Conservation (phyloP, 2,329 filamentous ascomycete genomes). For the Arthrobotrys iridis region DNA sequence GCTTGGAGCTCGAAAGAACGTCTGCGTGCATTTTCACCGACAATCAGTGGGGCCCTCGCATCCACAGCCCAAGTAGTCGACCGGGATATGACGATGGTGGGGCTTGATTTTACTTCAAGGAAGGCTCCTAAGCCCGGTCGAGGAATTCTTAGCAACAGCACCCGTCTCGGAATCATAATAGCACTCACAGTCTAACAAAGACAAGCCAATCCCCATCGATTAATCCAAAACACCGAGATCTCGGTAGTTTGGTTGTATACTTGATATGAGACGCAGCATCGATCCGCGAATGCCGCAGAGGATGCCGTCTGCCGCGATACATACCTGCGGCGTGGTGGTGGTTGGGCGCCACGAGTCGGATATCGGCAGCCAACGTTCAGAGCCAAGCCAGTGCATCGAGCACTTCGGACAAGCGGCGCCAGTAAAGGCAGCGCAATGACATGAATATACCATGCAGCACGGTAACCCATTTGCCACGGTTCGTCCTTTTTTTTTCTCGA, state of each 20-base stretch:
- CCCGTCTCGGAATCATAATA: too few relatives aligned
- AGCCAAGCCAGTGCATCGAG: background rate
- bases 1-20: constrained; percentile 4
- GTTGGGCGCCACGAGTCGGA: constrained; percentile 3
- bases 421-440: constrained; percentile 13
- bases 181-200: background rate
- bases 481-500: background rate
- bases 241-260: too few relatives aligned
- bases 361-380: background rate
- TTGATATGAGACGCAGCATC: background rate
- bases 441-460: constrained; percentile 19
- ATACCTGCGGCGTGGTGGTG: constrained; percentile 15
- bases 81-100: background rate
- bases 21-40: constrained; percentile 17
- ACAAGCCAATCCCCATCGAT: background rate
- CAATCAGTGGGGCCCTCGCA: constrained; percentile 29
- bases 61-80: background rate
- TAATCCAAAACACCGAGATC: background rate
- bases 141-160: background rate
- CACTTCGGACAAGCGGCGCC: constrained; percentile 4
- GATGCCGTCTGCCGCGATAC: background rate
- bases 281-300: background rate
- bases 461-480: constrained; percentile 29
- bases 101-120: background rate
- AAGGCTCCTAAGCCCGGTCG: background rate